Evolutionary conservation across 2,329 filamentous ascomycete species (phyloP), one percentile per base, ranked within the genome.

Genomic region (Fusarium sp.): DNA sequence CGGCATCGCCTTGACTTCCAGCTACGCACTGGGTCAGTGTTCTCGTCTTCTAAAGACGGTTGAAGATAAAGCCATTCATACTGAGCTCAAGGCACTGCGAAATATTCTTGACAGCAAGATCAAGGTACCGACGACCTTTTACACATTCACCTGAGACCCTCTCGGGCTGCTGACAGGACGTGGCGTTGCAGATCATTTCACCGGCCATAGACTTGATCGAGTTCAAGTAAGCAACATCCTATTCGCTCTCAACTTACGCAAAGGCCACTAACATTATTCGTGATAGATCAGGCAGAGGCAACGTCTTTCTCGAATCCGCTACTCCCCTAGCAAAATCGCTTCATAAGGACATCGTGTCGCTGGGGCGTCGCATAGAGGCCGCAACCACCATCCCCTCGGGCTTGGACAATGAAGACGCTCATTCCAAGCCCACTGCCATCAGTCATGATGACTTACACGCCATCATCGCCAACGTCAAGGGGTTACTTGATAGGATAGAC

Each of bases 171-270:
- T n/a, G n/a, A n/a, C n/a, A n/a, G n/a, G 23, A 51, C 47, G 54
- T 59, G 34, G 37, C n/a, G 43, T 51, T 40, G 34, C 68, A 94
- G 90, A 94, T 97, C 70, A 91, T 98, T 47, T 94, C 94, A 11
- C 95, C 95, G 1, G 93, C 94, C 10, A 95, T 97, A 75, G 94
- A 97, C 78, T 90, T 97, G 85, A 94, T 97, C 74, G 94, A 97
- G 79, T 87, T 98, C 74, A 96, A 96, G 91, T 93, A 79, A 73
- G 86, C 70, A 31, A 51, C 46, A 27, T 47, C 53, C 18, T 23
- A 60, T 60, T 57, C 23, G 55, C 18, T 28, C 9, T 44, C 34
- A 48, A 55, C 62, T 68, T 54, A 64, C 40, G 16, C 27, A 41
- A 28, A 13, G 16, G 23, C 48, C 31, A 36, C 64, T 70, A 63